phyloP scores from a whole-genome alignment of 2,329 filamentous ascomycete genomes.

The Diaporthe ilicicola region DNA sequence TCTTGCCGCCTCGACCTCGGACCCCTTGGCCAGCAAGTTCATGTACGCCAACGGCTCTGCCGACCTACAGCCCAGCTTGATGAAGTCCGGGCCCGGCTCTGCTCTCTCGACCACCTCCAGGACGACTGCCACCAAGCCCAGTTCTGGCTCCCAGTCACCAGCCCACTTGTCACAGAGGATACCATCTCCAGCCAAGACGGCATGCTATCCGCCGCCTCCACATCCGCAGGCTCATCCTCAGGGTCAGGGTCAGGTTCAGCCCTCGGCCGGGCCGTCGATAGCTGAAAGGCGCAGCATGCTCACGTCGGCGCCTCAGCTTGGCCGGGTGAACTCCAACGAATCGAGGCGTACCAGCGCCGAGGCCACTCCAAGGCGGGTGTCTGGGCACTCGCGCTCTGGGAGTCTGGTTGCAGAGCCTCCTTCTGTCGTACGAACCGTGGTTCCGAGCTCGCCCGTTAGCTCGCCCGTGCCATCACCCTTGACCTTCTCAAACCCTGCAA shows the following conservation, averaged over 20 bases:
- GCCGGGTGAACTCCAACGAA: constrained; percentile 42
- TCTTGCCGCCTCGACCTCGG: constrained; percentile 45
- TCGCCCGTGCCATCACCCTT: constrained; percentile 36
- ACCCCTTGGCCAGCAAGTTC: constrained; percentile 68
- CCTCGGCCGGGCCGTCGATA: constrained; percentile 34
- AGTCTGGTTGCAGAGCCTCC: constrained; percentile 49
- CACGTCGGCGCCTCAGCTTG: constrained; percentile 48
- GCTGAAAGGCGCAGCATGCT: constrained; percentile 43
- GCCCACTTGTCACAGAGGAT: constrained; percentile 51
- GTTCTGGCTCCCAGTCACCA: constrained; percentile 41
- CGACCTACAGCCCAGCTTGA: constrained; percentile 52
- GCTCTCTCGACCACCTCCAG: constrained; percentile 56
- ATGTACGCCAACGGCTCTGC: constrained; percentile 77
- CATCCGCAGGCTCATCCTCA: constrained; percentile 29
- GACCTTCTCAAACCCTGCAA: constrained; percentile 44
- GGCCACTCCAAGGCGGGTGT: constrained; percentile 44
- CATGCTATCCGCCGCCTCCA: constrained; percentile 36
- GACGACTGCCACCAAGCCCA: constrained; percentile 50
- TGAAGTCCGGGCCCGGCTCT: constrained; percentile 53
- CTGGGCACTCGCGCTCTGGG: constrained; percentile 51
- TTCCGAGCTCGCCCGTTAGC: constrained; percentile 46
- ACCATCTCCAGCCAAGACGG: constrained; percentile 51
- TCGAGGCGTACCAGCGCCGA: constrained; percentile 55
- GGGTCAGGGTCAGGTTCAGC: constrained; percentile 31
- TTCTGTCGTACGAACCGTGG: constrained; percentile 46